Evolutionary conservation across 164 flowering plant species (phyloP).

Genomic region (Chimonanthus praecox): DNA sequence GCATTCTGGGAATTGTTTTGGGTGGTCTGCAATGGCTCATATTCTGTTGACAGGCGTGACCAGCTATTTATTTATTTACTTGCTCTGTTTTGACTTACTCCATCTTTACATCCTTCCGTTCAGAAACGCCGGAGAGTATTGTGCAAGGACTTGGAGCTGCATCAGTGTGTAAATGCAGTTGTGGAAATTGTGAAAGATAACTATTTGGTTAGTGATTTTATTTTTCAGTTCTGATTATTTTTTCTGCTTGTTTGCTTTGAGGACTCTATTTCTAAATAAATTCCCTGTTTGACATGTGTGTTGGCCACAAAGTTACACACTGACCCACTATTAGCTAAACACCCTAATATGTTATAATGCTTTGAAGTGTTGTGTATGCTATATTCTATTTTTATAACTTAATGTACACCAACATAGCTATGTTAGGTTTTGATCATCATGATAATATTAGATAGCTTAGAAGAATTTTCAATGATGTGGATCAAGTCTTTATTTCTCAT

Average conservation of each 20-base stretch:
- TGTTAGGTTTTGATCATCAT: neutral
- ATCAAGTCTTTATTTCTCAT: too few species aligned
- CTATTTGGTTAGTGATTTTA: constrained; percentile 58
- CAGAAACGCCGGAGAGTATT: constrained; percentile 73
- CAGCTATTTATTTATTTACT: neutral
- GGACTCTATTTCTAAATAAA: neutral
- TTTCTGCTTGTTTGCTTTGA: neutral
- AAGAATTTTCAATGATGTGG: too few species aligned
- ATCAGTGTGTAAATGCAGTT: constrained; percentile 66
- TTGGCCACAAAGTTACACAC: neutral
- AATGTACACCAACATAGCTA: neutral
- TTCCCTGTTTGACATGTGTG: neutral
- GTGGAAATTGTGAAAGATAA: constrained; percentile 90
- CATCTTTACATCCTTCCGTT: neutral
- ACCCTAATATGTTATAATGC: too few species aligned
- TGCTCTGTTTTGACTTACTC: neutral
- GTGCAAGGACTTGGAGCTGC: constrained; percentile 41
- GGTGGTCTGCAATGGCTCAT: neutral
- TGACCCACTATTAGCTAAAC: neutral
- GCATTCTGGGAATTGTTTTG: neutral
- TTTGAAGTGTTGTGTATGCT: neutral
- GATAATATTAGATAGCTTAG: neutral
- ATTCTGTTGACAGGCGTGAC: neutral
- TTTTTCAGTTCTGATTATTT: too few species aligned
- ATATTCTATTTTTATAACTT: neutral